Conservation (phyloP, 441 rosid species). For the Geranium incanum region DNA sequence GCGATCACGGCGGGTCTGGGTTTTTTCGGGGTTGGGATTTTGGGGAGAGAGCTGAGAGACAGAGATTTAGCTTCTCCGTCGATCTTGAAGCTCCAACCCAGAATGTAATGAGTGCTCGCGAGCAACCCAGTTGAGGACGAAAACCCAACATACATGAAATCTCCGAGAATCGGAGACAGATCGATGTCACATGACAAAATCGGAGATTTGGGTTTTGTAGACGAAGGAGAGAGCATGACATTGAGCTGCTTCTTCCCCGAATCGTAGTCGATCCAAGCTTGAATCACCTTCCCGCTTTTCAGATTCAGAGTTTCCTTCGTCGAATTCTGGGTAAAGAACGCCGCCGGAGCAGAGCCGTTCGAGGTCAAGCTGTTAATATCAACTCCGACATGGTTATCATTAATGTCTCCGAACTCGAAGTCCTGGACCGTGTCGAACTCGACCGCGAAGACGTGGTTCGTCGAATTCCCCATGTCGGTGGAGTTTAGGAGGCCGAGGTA, state of each 20-base stretch:
- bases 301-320: constrained; percentile 37
- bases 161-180: constrained; percentile 38
- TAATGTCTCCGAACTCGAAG: constrained; percentile 52
- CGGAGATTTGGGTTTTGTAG: constrained; percentile 47
- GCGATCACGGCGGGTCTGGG: too few relatives aligned
- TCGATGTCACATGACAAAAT: constrained; percentile 49
- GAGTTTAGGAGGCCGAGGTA: constrained; percentile 33
- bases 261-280: constrained; percentile 82
- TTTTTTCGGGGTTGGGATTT: constrained; percentile 39
- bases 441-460: constrained; percentile 61
- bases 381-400: constrained; percentile 73
- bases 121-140: constrained; percentile 75
- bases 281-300: constrained; percentile 43
- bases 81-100: constrained; percentile 77
- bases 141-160: constrained; percentile 86
- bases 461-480: constrained; percentile 36
- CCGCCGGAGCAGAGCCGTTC: constrained; percentile 47
- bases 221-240: constrained; percentile 55
- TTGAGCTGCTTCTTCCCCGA: constrained; percentile 45
- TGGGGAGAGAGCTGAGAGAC: constrained; percentile 48
- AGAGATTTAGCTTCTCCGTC: constrained; percentile 53
- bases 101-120: constrained; percentile 60
- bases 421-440: constrained; percentile 72
- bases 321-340: constrained; percentile 37
- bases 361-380: constrained; percentile 54